phyloP scores from a whole-genome alignment of 768 basidiomycete genomes.

The Suillus alpinus region DNA sequence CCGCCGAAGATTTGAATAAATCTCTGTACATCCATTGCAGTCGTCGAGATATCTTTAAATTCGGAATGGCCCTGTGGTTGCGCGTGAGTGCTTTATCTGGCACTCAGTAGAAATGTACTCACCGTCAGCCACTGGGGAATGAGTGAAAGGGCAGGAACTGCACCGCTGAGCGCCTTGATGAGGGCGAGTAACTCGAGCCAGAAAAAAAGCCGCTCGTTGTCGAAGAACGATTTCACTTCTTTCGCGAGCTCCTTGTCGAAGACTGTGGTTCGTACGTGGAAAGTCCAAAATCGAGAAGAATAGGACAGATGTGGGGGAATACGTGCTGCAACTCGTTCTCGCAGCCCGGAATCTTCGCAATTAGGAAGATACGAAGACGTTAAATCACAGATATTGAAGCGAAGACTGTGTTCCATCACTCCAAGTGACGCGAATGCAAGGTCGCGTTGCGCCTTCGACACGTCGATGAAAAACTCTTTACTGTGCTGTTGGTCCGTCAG shows the following conservation, averaged over 20 bases:
- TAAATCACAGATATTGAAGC: slow-evolving; percentile 36
- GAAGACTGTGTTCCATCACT: slow-evolving; percentile 27
- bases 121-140: neutral
- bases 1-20: slow-evolving; percentile 14
- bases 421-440: slow-evolving; percentile 22
- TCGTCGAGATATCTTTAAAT: neutral
- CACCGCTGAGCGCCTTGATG: neutral
- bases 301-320: slow-evolving; percentile 7
- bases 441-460: slow-evolving; percentile 10
- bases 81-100: neutral
- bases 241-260: neutral
- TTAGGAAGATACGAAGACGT: slow-evolving; percentile 29
- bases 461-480: slow-evolving; percentile 12
- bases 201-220: slow-evolving; percentile 5
- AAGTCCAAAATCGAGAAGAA: slow-evolving; percentile 11
- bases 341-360: slow-evolving; percentile 14
- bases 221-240: slow-evolving; percentile 2
- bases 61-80: neutral
- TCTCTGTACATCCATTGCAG: slow-evolving; percentile 4
- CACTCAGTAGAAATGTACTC: no score
- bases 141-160: neutral
- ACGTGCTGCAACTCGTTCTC: neutral
- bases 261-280: slow-evolving; percentile 2
- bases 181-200: slow-evolving; percentile 3
- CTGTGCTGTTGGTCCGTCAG: slow-evolving; percentile 15